phyloP scores from a whole-genome alignment of 2,329 filamentous ascomycete genomes.

The Claviceps sp. region DNA sequence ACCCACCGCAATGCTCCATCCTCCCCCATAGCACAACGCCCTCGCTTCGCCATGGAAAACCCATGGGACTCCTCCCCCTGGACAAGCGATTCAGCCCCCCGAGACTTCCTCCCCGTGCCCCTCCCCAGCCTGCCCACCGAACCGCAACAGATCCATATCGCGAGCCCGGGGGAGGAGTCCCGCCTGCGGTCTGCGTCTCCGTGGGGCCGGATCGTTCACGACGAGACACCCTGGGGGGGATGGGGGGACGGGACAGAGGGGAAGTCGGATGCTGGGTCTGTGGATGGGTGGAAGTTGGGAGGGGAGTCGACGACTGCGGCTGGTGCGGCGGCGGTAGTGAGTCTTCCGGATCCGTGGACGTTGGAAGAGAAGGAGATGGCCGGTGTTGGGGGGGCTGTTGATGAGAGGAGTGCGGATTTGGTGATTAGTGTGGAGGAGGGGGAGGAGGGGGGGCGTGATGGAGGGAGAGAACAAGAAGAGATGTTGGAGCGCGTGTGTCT shows the following conservation, averaged over 20 bases:
- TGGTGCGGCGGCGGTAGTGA: conserved; percentile 6
- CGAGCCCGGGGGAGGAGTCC: conserved; percentile 9
- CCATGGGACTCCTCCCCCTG: conserved; percentile 47
- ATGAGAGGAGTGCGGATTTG: conserved; percentile 16
- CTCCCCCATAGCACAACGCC: not conserved
- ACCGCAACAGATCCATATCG: conserved; percentile 19
- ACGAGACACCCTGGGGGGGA: conserved; percentile 22
- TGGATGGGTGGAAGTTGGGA: conserved; percentile 11
- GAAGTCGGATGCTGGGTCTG: conserved; percentile 16
- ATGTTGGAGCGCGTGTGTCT: not conserved
- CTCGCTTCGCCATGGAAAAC: conserved; percentile 39
- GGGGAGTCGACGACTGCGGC: not conserved
- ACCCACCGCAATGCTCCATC: not conserved
- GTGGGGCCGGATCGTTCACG: conserved; percentile 13
- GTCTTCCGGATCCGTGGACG: conserved; percentile 18
- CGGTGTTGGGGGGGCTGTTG: conserved; percentile 4
- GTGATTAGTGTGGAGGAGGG: conserved; percentile 16
- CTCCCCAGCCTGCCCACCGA: conserved; percentile 20
- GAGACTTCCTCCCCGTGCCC: conserved; percentile 2
- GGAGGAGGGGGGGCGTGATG: not conserved
- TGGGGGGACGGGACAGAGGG: conserved; percentile 18
- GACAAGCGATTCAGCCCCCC: conserved; percentile 25
- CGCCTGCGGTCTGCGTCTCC: conserved; percentile 12
- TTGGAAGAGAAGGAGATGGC: conserved; percentile 1
- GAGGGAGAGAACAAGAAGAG: not conserved